Percentiles rank a stretch among this genome's conserved stretches.
These are phyloP conservation scores for Mucor velutinosus DNA, from an alignment of 371 early-diverging fungal species.

Conservation along the genomic window DNA sequence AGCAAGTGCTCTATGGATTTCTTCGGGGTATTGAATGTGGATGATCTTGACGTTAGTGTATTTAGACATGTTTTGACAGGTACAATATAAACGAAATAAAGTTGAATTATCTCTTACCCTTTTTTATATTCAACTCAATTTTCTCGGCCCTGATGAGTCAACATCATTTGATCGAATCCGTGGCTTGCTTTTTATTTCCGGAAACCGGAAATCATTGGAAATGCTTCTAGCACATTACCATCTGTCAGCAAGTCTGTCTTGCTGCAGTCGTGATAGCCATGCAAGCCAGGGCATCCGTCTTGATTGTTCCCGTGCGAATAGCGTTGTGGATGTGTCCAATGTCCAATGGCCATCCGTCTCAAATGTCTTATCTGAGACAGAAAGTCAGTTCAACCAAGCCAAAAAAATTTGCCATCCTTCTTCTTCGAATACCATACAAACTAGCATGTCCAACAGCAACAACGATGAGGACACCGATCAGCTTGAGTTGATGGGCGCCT, in stretches of 20 bases:
- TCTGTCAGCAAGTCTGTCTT: neutral
- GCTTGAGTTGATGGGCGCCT: neutral
- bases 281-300: neutral
- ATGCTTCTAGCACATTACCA: neutral
- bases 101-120: neutral
- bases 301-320: neutral
- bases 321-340: neutral
- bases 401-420: neutral
- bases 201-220: neutral
- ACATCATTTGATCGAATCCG: neutral
- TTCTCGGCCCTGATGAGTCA: neutral
- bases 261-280: neutral
- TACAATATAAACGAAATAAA: neutral
- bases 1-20: slow-evolving; percentile 25
- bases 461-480: neutral
- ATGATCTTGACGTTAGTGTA: slow-evolving; percentile 8
- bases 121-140: neutral
- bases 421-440: neutral
- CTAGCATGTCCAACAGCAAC: neutral
- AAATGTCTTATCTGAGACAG: neutral
- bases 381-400: neutral
- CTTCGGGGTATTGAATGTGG: slow-evolving; percentile 9
- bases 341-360: neutral
- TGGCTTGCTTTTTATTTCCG: slow-evolving; percentile 1
- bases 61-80: neutral